Evolutionary conservation across 805 yeast species (phyloP), one percentile per base, ranked within the genome.

Genomic region (Spathaspora boniae): DNA sequence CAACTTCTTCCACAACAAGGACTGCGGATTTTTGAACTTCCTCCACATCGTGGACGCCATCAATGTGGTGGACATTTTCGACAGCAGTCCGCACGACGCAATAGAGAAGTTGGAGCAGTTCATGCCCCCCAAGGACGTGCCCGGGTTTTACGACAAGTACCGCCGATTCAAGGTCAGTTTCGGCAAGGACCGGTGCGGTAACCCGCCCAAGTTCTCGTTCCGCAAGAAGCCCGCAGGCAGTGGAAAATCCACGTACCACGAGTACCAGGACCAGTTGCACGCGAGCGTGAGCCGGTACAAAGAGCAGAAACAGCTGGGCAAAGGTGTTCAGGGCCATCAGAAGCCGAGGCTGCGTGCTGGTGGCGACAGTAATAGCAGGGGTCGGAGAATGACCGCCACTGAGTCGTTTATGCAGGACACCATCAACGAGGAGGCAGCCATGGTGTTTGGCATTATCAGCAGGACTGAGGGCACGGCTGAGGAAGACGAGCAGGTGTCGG

Each of bases 111-210:
- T 80, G 16, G 80, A 80, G 15, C 78, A 76, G 34, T 70, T 72
- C 45, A 48, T 29, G 53, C 45, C 3, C 16, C 22, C 6, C 51
- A 58, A 3, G 52, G 53, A 15, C 60, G 72, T 25, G 68, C 68
- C 34, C 56, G 50, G n/a, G 11, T 54, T 65, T 34, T 65, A 51
- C 40, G 58, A 68, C 21, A 70, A 68, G 44, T 84, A 83, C 48
- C 48, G 48, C 27, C 62, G 68, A 4, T 75, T 78, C 46, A 76
- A 78, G 41, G 76, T 84, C 29, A 74, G 76, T 33, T 84, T 72
- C 57, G 94, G 87, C 30, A 81, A 81, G 48, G 94, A 84, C 58
- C 69, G 94, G 51, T 84, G 94, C 62, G 94, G 83, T 3, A 82
- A 82, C 50, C 86, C 74, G 21, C 82, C 78, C 40, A 82, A 74